Percentiles rank a stretch among this genome's conserved stretches.
Conservation (phyloP, 164 flowering plant species). For the Chimonanthus praecox region DNA sequence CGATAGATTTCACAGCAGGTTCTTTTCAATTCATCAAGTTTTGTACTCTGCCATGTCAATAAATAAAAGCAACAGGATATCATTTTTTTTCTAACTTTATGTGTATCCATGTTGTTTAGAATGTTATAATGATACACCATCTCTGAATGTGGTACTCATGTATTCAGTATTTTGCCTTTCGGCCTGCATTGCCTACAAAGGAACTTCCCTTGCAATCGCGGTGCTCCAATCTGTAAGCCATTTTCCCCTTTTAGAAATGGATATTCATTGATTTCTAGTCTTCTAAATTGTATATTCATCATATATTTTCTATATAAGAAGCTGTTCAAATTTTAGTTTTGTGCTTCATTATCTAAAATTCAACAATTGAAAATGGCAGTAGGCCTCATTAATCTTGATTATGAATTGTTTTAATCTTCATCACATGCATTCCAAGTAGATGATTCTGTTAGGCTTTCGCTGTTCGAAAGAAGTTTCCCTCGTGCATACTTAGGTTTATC, state of each 20-base stretch:
- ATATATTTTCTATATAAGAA: no score
- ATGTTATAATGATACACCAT: not conserved
- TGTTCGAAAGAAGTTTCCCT: not conserved
- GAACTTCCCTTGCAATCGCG: slow-evolving; percentile 60
- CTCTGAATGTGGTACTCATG: not conserved
- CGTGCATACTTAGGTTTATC: not conserved
- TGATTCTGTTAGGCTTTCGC: not conserved
- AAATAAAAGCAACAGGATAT: not conserved
- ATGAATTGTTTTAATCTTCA: not conserved
- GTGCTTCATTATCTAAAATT: not conserved
- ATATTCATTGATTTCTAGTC: not conserved
- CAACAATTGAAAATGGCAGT: not conserved
- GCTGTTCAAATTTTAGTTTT: no score
- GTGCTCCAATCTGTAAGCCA: slow-evolving; percentile 48
- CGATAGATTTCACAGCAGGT: slow-evolving; percentile 46
- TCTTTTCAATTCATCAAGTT: not conserved
- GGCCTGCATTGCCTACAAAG: slow-evolving; percentile 66
- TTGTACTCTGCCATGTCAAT: not conserved
- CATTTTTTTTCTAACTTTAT: not conserved
- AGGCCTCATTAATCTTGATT: not conserved
- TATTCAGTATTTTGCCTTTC: slow-evolving; percentile 38
- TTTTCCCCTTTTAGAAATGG: not conserved
- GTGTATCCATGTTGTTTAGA: not conserved
- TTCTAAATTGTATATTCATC: not conserved
- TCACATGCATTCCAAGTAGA: not conserved